Percentiles rank a stretch among this genome's conserved stretches.
These are phyloP conservation scores for Scutellaria barbata DNA, from an alignment of 257 asterid genomes.

Conservation along the genomic window DNA sequence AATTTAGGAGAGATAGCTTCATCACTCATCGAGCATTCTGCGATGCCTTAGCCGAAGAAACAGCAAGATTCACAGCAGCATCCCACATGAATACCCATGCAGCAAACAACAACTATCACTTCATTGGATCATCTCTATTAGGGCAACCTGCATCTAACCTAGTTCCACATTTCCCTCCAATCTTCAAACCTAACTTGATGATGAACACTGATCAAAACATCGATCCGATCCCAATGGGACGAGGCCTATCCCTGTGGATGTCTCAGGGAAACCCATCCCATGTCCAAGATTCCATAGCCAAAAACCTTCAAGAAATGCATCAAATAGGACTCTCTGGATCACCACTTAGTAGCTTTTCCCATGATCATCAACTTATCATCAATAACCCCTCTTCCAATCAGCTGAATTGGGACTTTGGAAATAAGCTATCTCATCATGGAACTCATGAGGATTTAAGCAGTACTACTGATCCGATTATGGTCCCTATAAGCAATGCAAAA, in stretches of 20 bases:
- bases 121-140: constrained; percentile 54
- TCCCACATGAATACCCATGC: constrained; percentile 50
- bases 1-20: constrained; percentile 84
- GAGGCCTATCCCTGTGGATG: constrained; percentile 62
- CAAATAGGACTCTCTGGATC: constrained; percentile 39
- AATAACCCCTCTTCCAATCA: constrained; percentile 37
- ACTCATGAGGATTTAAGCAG: constrained; percentile 30
- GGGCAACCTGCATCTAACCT: constrained; percentile 29
- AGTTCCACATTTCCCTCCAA: constrained; percentile 60
- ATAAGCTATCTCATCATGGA: constrained; percentile 34
- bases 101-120: constrained; percentile 51
- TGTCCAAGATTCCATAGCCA: constrained; percentile 44
- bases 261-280: constrained; percentile 36
- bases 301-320: constrained; percentile 57
- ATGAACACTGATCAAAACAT: constrained; percentile 37
- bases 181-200: too few relatives aligned
- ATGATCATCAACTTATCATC: constrained; percentile 35
- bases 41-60: constrained; percentile 91
- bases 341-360: constrained; percentile 29
- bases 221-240: constrained; percentile 44
- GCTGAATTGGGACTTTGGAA: constrained; percentile 66
- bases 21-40: constrained; percentile 95
- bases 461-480: constrained; percentile 27
- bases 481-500: constrained; percentile 34
- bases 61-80: constrained; percentile 79